A percentile compares a stretch with the other conserved stretches of the same genome.
These are phyloP conservation scores for Colletotrichum aenigma DNA, from an alignment of 2,329 filamentous ascomycete genomes.

Conservation along the genomic window DNA sequence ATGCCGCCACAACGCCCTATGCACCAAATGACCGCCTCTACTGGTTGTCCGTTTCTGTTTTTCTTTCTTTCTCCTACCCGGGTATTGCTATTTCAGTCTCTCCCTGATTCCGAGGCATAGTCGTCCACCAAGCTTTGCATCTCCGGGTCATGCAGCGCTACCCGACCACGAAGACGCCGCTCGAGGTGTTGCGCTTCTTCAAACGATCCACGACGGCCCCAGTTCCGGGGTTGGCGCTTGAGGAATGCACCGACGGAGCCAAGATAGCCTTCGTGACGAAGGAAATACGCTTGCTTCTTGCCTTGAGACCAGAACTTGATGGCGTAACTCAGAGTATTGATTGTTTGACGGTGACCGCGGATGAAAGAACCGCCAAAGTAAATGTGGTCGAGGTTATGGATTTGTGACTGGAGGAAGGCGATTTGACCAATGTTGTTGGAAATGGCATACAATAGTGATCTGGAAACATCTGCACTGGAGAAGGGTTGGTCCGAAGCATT, in stretches of 20 bases:
- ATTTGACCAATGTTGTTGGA: conserved; percentile 99
- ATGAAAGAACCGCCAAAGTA: conserved; percentile 99
- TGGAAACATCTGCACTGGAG: conserved; percentile 81
- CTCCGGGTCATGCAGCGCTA: conserved; percentile 12
- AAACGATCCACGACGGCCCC: conserved; percentile 83
- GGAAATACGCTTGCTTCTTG: conserved; percentile 91
- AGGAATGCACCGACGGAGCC: conserved; percentile 94
- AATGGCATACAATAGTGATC: conserved; percentile 91
- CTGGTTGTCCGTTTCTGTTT: neutral
- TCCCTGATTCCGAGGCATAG: conserved; percentile 17
- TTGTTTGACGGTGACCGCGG: conserved; percentile 93
- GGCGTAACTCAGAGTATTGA: conserved; percentile 95
- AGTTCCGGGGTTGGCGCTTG: conserved; percentile 87
- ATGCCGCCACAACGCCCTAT: conserved; percentile 5
- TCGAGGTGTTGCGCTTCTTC: conserved; percentile 49
- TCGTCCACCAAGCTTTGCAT: conserved; percentile 22
- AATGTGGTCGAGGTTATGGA: conserved; percentile 88
- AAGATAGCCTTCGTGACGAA: conserved; percentile 94
- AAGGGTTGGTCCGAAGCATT: conserved; percentile 55
- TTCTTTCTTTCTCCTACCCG: neutral
- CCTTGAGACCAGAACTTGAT: conserved; percentile 98
- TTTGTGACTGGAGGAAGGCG: conserved; percentile 94
- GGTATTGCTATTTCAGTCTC: neutral
- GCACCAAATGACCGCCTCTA: neutral
- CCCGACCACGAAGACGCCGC: neutral